Base-by-base conservation (phyloP, 805 yeast genomes). In the Schwanniomyces sp. region DNA sequence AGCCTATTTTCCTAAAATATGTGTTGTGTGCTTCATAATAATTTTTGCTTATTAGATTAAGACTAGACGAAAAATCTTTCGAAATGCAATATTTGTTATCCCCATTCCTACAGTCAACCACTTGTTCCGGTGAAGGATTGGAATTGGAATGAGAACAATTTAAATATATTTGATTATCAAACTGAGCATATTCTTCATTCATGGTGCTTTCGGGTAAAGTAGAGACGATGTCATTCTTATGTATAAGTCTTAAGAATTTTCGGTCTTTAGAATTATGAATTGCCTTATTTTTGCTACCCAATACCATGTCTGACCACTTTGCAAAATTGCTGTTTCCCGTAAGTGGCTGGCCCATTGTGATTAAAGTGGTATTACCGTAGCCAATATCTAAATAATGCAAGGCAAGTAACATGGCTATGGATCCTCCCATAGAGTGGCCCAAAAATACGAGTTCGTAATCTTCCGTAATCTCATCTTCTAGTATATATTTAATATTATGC, bases 311-410 rank as follows among this genome's bases (percentile, higher is more conserved):
- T 3, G 63, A 64, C 73, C 75, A 74, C 3, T 52, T 42, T 1
- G 65, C 63, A 46, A 75, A 72, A n/a, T 55, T 56, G 14, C 55
- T 48, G 52, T 75, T 74, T 2, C 79, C 80, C 6, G 72, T 48
- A 18, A 71, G 58, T 0, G 80, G 80, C 54, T 67, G 78, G 1
- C 79, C 80, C 70, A 74, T 63, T 1, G 79, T 73, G 4, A 72
- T 64, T 34, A 75, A 40, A 0, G 63, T 58, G 34, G 65, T 41
- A 18, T 61, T 58, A 14, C 64, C 59, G 46, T 55, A 65, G 1
- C 75, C 74, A 44, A 62, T 49, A 48, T 67, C 72, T 9, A 68
- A 54, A 44, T 62, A 67, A 45, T 72, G 68, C 12, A 74, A 55
- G 6, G 69, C 69, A 10, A 74, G 50, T 2, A 75, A 54, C 11